Evolutionary conservation across 2,329 filamentous ascomycete genomes (phyloP), one percentile per base, ranked within the genome.

Genomic region (Bimuria novae-zelandiae): DNA sequence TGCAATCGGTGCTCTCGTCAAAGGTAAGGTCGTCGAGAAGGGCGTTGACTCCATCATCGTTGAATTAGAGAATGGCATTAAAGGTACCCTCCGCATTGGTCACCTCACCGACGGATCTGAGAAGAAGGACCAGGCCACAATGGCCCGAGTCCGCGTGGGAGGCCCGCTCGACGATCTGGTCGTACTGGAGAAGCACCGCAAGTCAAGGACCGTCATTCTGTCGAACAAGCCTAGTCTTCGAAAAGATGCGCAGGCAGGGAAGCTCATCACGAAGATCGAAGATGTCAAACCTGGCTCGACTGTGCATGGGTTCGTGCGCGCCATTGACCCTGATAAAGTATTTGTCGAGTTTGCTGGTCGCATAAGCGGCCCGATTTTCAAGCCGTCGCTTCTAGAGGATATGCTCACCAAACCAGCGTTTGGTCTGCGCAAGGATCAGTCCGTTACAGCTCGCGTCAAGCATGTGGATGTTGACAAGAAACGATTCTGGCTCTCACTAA

Each of bases 291-390:
- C 88, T 58, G 89, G 89, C 25, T 80, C 84, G 29, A 76, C 85
- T 21, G 82, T 91, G 7, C 83, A 85, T 53, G 93, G 92, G 5
- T 96, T 93, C 64, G 85, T 99, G 22, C 87, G 88, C 54, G 95
- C 94, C 65, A 88, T 96, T 47, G 92, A 90, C 0, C 77, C 84
- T 2, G 89, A 88, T 7, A 91, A 89, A 37, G 81, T 92, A 10
- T 97, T 96, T 65, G 84, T 97, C n/a, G 88, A 95, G 67, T 97
- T 97, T 71, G 85, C 87, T 35, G 89, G 87, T 62, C 85, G 84
- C 29, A 76, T 96, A 16, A 89, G 86, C 40, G 93, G 90, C 12
- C 77, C 97, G 36, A 78, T 97, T 25, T 90, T 92, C 32, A 93
- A 90, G 74, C 85, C 84, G 17, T 86, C 92, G 65, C 79, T 99